phyloP scores from a whole-genome alignment of 192 early-diverging fungal species.

The Backusella westeae region DNA sequence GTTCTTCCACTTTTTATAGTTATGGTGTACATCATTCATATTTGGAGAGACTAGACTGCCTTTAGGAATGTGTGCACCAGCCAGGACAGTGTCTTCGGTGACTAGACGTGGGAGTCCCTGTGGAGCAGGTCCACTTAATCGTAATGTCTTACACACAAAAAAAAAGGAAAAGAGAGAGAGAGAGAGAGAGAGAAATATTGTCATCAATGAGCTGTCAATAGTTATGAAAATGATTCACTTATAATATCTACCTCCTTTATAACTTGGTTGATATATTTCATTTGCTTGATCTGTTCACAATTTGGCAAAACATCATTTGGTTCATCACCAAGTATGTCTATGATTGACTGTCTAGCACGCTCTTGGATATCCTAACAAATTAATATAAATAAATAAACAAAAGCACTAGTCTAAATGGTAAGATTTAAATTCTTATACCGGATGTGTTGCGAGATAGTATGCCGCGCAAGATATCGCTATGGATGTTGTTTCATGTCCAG shows the following conservation, averaged over 20 bases:
- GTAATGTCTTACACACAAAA: neutral
- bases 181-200: too few relatives aligned
- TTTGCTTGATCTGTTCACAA: slow-evolving; percentile 48
- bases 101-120: neutral
- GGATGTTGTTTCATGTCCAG: slow-evolving; percentile 59
- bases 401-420: neutral
- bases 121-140: slow-evolving; percentile 1
- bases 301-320: slow-evolving; percentile 47
- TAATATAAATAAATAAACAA: slow-evolving; percentile 4
- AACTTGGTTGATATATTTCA: slow-evolving; percentile 49
- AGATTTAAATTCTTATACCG: neutral
- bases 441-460: slow-evolving; percentile 46
- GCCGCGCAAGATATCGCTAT: slow-evolving; percentile 46
- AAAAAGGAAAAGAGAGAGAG: neutral
- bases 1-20: slow-evolving; percentile 28
- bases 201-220: neutral
- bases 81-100: slow-evolving; percentile 27
- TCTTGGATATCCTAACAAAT: slow-evolving; percentile 41
- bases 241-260: slow-evolving; percentile 43
- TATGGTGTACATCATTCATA: slow-evolving; percentile 14
- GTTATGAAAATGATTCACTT: neutral
- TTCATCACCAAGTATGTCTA: slow-evolving; percentile 49
- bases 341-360: slow-evolving; percentile 49
- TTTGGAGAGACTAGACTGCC: slow-evolving; percentile 2
- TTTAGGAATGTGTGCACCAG: slow-evolving; percentile 23